Evolutionary conservation across 116 monocot genomes (phyloP).

Genomic region (Papilionanthe hybrid): DNA sequence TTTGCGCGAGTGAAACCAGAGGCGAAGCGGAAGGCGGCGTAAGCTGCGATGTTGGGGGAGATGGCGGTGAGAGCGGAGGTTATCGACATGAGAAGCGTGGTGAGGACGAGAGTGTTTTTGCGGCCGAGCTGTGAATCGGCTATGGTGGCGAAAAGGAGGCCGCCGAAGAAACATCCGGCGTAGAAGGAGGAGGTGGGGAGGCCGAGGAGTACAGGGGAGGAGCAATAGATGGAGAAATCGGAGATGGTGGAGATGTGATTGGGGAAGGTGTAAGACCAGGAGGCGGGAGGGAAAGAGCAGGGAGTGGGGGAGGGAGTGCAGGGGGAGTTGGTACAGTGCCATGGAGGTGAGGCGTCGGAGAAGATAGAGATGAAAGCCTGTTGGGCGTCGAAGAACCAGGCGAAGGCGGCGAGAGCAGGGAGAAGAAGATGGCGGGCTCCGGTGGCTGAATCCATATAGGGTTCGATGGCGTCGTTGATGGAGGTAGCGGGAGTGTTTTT

Average conservation of each 20-base stretch:
- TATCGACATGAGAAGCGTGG: slow-evolving; percentile 40
- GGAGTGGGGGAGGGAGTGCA: slow-evolving; percentile 17
- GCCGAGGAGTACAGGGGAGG: slow-evolving; percentile 28
- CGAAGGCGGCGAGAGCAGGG: slow-evolving; percentile 38
- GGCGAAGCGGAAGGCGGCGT: slow-evolving; percentile 53
- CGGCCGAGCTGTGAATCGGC: slow-evolving; percentile 53
- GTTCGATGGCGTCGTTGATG: not conserved
- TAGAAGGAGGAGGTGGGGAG: slow-evolving; percentile 60
- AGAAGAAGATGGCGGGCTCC: slow-evolving; percentile 20
- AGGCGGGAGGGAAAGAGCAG: slow-evolving; percentile 28
- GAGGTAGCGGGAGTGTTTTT: not conserved
- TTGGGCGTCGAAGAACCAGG: slow-evolving; percentile 71
- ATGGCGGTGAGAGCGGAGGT: slow-evolving; percentile 41
- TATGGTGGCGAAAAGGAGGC: slow-evolving; percentile 41
- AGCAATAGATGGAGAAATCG: slow-evolving; percentile 56
- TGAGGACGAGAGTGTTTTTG: slow-evolving; percentile 47
- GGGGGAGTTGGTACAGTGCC: slow-evolving; percentile 36
- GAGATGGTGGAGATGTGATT: slow-evolving; percentile 33
- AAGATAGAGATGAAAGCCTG: slow-evolving; percentile 75
- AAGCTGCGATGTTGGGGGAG: slow-evolving; percentile 47
- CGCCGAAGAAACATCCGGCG: slow-evolving; percentile 56
- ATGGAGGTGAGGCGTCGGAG: slow-evolving; percentile 53
- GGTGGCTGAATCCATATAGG: not conserved
- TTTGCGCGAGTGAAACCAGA: slow-evolving; percentile 53
- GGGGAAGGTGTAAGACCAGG: slow-evolving; percentile 54